These are phyloP conservation scores for Physcomitrellopsis africana DNA, from an alignment of 225 moss, liverwort and hornwort genomes.

Conservation along the genomic window DNA sequence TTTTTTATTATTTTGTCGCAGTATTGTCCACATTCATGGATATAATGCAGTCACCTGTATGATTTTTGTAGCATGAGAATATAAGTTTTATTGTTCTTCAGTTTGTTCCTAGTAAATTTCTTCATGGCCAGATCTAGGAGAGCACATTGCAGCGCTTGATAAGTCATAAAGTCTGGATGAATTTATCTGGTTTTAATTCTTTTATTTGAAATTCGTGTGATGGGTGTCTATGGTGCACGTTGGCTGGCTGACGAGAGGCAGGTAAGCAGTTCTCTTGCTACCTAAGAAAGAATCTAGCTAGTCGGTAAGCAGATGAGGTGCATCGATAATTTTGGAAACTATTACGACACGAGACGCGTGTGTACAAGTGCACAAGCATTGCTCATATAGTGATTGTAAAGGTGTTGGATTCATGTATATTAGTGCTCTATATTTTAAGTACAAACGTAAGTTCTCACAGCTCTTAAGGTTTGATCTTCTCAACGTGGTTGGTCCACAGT, in stretches of 20 bases:
- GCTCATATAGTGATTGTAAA: neutral
- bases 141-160: constrained; percentile 58
- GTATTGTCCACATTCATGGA: neutral
- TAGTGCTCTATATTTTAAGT: constrained; percentile 2
- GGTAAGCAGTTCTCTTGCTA: constrained; percentile 41
- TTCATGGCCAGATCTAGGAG: constrained; percentile 63
- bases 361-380: constrained; percentile 6
- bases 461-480: neutral
- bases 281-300: constrained; percentile 18
- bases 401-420: constrained; percentile 11
- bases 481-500: constrained; percentile 48
- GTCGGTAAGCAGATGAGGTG: constrained; percentile 13
- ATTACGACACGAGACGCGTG: neutral
- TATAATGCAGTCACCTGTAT: neutral
- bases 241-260: constrained; percentile 88
- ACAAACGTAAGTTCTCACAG: constrained; percentile 16
- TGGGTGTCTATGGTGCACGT: constrained; percentile 85
- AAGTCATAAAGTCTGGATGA: constrained; percentile 79
- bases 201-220: constrained; percentile 82
- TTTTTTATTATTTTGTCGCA: neutral
- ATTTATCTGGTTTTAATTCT: constrained; percentile 74
- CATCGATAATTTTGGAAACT: constrained; percentile 12
- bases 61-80: neutral
- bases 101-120: constrained; percentile 4
- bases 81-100: neutral